Evolutionary conservation across 306 rosid species (phyloP).

Genomic region (Pachyrhizus erosus): DNA sequence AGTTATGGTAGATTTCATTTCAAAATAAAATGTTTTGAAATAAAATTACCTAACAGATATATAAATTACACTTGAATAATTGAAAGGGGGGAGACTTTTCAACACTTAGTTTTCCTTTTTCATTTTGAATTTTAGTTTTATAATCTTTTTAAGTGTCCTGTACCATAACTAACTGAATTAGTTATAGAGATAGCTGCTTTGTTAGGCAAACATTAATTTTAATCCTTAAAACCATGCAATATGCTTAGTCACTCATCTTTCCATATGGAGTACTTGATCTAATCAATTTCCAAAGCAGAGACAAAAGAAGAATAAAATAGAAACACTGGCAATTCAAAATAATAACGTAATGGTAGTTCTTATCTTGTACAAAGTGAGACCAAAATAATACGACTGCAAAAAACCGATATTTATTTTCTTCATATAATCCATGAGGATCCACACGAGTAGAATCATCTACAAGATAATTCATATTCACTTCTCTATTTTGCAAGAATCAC

Average conservation of each 20-base stretch:
- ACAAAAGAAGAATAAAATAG: conserved; percentile 15
- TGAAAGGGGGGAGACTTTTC: too few species aligned
- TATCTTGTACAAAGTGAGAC: too few species aligned
- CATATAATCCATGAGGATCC: neutral
- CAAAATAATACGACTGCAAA: too few species aligned
- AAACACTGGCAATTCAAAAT: neutral
- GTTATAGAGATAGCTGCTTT: conserved; percentile 19
- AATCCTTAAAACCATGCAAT: conserved; percentile 14
- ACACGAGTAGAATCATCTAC: neutral
- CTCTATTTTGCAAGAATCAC: neutral
- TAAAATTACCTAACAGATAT: too few species aligned
- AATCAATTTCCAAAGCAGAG: conserved; percentile 30
- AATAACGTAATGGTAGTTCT: too few species aligned
- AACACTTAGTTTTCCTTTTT: neutral
- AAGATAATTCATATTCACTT: neutral
- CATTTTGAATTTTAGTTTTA: neutral
- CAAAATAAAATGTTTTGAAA: too few species aligned
- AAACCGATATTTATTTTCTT: too few species aligned
- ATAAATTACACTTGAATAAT: too few species aligned
- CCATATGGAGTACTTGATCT: conserved; percentile 4
- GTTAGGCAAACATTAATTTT: conserved; percentile 15
- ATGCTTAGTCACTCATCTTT: conserved; percentile 21
- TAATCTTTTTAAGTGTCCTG: neutral
- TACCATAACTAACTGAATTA: neutral
- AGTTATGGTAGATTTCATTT: too few species aligned